Conservation (phyloP, 2,329 filamentous ascomycete species). For the Hansfordia pulvinata region DNA sequence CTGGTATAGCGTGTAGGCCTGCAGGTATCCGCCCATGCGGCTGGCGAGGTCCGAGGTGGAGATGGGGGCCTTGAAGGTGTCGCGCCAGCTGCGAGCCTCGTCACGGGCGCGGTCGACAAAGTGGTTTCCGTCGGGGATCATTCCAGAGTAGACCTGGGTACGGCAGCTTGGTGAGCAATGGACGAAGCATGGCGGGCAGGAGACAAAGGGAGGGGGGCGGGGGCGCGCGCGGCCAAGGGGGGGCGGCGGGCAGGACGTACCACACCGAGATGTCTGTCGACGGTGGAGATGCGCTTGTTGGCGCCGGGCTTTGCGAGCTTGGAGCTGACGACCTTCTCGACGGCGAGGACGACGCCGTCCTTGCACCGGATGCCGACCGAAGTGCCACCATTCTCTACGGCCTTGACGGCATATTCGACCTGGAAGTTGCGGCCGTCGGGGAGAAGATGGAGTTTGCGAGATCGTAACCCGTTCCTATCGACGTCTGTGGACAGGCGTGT, state of each 20-base stretch:
- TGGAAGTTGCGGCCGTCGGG: conserved; percentile 97
- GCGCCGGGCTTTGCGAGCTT: conserved; percentile 90
- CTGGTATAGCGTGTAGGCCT: conserved; percentile 95
- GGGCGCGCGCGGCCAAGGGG: not conserved
- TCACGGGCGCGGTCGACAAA: conserved; percentile 90
- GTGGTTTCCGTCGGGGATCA: conserved; percentile 89
- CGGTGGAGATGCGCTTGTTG: conserved; percentile 92
- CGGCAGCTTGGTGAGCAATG: conserved; percentile 1
- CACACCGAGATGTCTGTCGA: conserved; percentile 87
- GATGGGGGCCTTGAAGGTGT: conserved; percentile 90
- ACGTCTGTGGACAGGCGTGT: conserved; percentile 82
- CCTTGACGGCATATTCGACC: conserved; percentile 97
- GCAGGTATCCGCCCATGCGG: conserved; percentile 89
- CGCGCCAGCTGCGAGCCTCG: conserved; percentile 83
- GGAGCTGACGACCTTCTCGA: conserved; percentile 92
- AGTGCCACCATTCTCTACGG: conserved; percentile 94
- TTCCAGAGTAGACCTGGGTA: conserved; percentile 77
- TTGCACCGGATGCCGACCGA: conserved; percentile 94
- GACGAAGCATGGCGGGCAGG: conserved; percentile 2
- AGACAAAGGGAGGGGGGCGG: not conserved
- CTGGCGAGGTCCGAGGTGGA: conserved; percentile 76
- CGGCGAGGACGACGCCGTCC: conserved; percentile 88
- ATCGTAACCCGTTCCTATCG: conserved; percentile 99
- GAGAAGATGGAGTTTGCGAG: conserved; percentile 99
- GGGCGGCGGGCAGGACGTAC: conserved; percentile 38